Evolutionary conservation across 179 eudicot genomes (phyloP), one percentile per base, ranked within the genome.

Genomic region (Carnegiea gigantea): DNA sequence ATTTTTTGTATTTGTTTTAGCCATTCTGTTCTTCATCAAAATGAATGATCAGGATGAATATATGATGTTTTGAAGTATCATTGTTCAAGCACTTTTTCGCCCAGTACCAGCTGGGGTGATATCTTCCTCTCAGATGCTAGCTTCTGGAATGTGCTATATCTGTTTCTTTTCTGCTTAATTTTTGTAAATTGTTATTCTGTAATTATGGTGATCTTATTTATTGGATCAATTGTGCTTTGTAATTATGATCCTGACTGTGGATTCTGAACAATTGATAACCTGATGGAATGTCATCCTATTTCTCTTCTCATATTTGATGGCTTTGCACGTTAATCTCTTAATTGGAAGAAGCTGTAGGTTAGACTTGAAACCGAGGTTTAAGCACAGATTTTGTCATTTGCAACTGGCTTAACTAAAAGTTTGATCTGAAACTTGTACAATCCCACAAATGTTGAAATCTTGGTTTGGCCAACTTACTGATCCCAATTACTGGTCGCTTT

Each of bases 11-110:
- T 88, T 93, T 75, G 83, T 89, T 73, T 49, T 86, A 79, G 88
- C 99, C 80, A 88, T 93, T 70, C 6, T 93, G 80, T 93, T 90
- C 85, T 95, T 80, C 83, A 74, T 92, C 64, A 88, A 87, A 64
- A 87, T 90, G 86, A 87, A 84, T 51, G 89, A 91, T 11, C 87
- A 90, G 70, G 90, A 91, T 70, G 89, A 89, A 1, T 95, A 93
- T 81, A 78, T 85, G 70, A 71, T 79, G 85, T 77, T 93, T 78
- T 94, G 89, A 91, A 79, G 38, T 65, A 70, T 46, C 43, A 24
- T 70, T 1, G 11, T 14, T 14, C 5, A 1, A 5, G 14, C 43
- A 70, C 46, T 36, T 70, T 11, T 12, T 48, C n/a, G 7, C 23
- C 30, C 68, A n/a, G 30, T 30, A 46, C 14, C 5, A 57, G 7